Conservation (phyloP, 108 stramenopile species). For the Chaetoceros tenuissimus region DNA sequence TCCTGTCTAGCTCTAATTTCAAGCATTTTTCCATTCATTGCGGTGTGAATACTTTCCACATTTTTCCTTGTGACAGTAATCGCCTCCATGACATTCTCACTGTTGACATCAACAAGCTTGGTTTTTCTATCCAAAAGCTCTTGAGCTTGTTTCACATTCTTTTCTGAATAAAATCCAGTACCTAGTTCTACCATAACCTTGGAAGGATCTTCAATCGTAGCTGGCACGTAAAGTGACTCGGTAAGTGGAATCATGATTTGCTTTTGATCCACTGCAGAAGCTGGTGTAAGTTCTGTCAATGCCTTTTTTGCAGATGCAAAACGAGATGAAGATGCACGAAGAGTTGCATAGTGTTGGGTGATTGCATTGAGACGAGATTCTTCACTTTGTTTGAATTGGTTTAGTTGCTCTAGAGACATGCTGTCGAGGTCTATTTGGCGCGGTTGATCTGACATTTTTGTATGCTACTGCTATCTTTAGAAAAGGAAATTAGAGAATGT, state of each 20-base stretch:
- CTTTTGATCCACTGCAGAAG: conserved; percentile 32
- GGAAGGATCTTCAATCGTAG: conserved; percentile 64
- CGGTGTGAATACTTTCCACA: conserved; percentile 49
- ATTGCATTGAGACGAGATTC: conserved; percentile 61
- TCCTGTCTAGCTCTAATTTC: conserved; percentile 82
- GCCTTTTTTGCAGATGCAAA: conserved; percentile 49
- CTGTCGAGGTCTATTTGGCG: conserved; percentile 44
- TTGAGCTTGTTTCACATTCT: conserved; percentile 47
- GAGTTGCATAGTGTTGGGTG: conserved; percentile 53
- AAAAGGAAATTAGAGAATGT: too few relatives aligned
- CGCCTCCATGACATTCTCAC: conserved; percentile 65
- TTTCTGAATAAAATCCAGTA: conserved; percentile 80
- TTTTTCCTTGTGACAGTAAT: conserved; percentile 52
- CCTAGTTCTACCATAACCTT: conserved; percentile 77
- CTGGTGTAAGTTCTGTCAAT: conserved; percentile 30
- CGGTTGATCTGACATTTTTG: too few relatives aligned
- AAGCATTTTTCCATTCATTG: conserved; percentile 85
- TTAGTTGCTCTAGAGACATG: conserved; percentile 77
- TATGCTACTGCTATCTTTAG: too few relatives aligned
- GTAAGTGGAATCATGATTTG: conserved; percentile 84
- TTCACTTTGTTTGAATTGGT: conserved; percentile 67
- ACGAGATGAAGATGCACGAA: conserved; percentile 69
- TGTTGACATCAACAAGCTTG: conserved; percentile 72
- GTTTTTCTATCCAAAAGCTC: conserved; percentile 65
- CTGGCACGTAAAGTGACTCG: conserved; percentile 77